Evolutionary conservation across 345 rosid species (phyloP).

Genomic region (Noccaea caerulescens): DNA sequence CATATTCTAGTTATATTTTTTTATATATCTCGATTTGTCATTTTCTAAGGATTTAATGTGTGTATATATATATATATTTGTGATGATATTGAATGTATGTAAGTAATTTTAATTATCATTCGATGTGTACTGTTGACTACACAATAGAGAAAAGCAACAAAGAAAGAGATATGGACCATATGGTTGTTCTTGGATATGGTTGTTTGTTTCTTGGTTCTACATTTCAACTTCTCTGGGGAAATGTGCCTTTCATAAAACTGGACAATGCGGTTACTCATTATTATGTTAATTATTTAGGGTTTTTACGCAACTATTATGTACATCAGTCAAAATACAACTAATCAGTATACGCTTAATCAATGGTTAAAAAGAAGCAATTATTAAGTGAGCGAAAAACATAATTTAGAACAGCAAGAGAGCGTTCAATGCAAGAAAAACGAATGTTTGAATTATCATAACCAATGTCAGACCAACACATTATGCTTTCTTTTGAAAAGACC

Average conservation of each 20-base stretch:
- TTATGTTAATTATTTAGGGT: background rate
- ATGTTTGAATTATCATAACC: too few relatives aligned
- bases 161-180: background rate
- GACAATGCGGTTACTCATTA: background rate
- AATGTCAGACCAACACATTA: too few relatives aligned
- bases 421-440: too few relatives aligned
- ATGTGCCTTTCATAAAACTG: conserved; percentile 21
- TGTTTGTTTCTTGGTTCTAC: conserved; percentile 14
- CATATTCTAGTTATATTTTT: background rate
- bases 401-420: too few relatives aligned
- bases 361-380: background rate
- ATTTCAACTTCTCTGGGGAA: background rate
- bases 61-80: background rate
- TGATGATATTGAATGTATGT: conserved; percentile 1
- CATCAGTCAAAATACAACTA: too few relatives aligned
- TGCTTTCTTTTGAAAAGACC: too few relatives aligned
- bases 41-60: conserved; percentile 1
- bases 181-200: too few relatives aligned
- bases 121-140: background rate
- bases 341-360: background rate
- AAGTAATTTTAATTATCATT: background rate
- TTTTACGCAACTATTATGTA: background rate
- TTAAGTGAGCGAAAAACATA: background rate
- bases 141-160: background rate
- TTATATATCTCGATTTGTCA: conserved; percentile 8